These are phyloP conservation scores for Ustilago esculenta DNA, from an alignment of 1,284 basidiomycete species.

Conservation along the genomic window DNA sequence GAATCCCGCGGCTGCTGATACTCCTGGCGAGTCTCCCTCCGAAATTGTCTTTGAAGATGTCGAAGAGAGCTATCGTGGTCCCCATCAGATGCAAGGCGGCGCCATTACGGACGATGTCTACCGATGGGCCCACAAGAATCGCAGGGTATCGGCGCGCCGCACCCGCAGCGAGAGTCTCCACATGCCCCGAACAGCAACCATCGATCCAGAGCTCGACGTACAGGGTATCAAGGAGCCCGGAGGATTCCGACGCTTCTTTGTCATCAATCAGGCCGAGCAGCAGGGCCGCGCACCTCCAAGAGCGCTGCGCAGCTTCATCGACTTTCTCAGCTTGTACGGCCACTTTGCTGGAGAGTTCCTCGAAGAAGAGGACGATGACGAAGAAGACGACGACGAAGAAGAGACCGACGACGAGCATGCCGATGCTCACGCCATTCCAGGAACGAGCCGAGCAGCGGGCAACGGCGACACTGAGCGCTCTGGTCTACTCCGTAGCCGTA, in stretches of 20 bases:
- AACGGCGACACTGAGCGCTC: constrained; percentile 52
- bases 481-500: constrained; percentile 42
- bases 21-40: constrained; percentile 14
- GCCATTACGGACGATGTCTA: constrained; percentile 66
- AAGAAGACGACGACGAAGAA: constrained; percentile 55
- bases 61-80: constrained; percentile 57
- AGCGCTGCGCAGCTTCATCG: constrained; percentile 64
- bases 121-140: constrained; percentile 65
- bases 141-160: constrained; percentile 39
- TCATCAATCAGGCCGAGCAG: constrained; percentile 56
- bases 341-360: constrained; percentile 65
- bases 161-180: constrained; percentile 60
- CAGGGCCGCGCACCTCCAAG: constrained; percentile 60
- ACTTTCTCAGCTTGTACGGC: constrained; percentile 64
- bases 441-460: constrained; percentile 43
- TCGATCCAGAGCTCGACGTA: constrained; percentile 60
- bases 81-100: constrained; percentile 63
- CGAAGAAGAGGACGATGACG: constrained; percentile 59
- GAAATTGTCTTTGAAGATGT: constrained; percentile 25
- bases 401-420: constrained; percentile 34
- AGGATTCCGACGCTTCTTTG: constrained; percentile 62
- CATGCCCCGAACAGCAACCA: constrained; percentile 57
- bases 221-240: constrained; percentile 62
- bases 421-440: constrained; percentile 33
- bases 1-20: constrained; percentile 5